Evolutionary conservation across 176 grass and related monocot species (phyloP).

Genomic region (Oryza glumipatula): DNA sequence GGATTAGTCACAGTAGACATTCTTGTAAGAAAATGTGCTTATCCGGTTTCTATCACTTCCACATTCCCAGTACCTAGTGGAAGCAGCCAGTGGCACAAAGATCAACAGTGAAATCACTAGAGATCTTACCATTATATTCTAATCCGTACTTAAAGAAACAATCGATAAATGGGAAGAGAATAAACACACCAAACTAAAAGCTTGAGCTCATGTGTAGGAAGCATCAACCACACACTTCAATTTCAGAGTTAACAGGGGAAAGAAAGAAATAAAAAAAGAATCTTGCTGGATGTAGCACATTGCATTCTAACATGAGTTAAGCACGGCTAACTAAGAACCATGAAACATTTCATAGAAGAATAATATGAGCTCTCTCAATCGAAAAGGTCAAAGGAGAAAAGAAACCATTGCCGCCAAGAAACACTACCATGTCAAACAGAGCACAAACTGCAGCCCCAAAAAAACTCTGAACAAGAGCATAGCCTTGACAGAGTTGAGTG

Average conservation of each 20-base stretch:
- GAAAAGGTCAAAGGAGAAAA: no score
- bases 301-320: not conserved
- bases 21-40: constrained; percentile 21
- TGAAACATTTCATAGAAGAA: not conserved
- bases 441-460: no score
- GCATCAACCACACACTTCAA: not conserved
- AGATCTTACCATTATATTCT: constrained; percentile 1
- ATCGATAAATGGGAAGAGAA: not conserved
- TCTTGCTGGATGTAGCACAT: not conserved
- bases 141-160: not conserved
- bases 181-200: not conserved
- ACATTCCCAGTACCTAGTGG: constrained; percentile 7
- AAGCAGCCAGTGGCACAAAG: not conserved
- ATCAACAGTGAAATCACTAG: constrained; percentile 1
- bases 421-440: no score
- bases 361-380: no score
- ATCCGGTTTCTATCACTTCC: not conserved
- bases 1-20: not conserved
- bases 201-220: not conserved
- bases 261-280: not conserved
- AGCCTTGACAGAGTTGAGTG: no score
- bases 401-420: no score
- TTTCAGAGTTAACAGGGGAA: not conserved
- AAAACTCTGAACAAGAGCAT: not conserved
- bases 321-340: not conserved